These are phyloP conservation scores for Asterophora lycoperdoides DNA, from an alignment of 768 basidiomycete species.

Conservation along the genomic window DNA sequence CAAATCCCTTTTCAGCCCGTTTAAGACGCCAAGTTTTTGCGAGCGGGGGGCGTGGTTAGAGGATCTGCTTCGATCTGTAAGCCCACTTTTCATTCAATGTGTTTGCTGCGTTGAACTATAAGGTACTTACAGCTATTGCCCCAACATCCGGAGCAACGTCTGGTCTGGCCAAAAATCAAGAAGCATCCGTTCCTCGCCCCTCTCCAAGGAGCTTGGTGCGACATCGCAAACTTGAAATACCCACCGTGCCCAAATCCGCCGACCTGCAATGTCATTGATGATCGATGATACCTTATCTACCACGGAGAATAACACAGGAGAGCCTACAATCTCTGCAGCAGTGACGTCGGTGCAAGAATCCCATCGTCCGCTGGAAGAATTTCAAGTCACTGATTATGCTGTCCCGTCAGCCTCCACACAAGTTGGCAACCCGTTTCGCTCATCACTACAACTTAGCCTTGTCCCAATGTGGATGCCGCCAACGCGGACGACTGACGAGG, in stretches of 20 bases:
- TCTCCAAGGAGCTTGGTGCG: slow-evolving; percentile 25
- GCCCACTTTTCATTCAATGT: slow-evolving; percentile 1
- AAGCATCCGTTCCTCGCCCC: slow-evolving; percentile 27
- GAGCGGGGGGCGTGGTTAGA: slow-evolving; percentile 13
- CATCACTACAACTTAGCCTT: slow-evolving; percentile 2
- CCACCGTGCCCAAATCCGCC: slow-evolving; percentile 26
- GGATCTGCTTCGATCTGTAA: slow-evolving; percentile 23
- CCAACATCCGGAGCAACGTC: slow-evolving; percentile 21
- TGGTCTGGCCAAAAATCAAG: slow-evolving; percentile 24
- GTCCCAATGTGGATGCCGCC: slow-evolving; percentile 1
- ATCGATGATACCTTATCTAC: slow-evolving; percentile 2
- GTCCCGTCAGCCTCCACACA: too few relatives aligned
- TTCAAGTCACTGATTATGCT: not conserved
- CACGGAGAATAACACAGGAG: not conserved
- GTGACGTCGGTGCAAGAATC: not conserved
- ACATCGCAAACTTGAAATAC: slow-evolving; percentile 25
- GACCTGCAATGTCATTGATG: slow-evolving; percentile 9
- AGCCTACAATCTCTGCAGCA: not conserved
- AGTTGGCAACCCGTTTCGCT: not conserved
- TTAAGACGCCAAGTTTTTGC: not conserved
- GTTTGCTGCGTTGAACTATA: not conserved
- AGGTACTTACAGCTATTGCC: slow-evolving; percentile 23
- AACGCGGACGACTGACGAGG: not conserved
- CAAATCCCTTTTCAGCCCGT: slow-evolving; percentile 13
- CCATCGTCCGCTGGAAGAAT: not conserved